Evolutionary conservation across 441 rosid species (phyloP).

Genomic region (Bruguiera hainesii): DNA sequence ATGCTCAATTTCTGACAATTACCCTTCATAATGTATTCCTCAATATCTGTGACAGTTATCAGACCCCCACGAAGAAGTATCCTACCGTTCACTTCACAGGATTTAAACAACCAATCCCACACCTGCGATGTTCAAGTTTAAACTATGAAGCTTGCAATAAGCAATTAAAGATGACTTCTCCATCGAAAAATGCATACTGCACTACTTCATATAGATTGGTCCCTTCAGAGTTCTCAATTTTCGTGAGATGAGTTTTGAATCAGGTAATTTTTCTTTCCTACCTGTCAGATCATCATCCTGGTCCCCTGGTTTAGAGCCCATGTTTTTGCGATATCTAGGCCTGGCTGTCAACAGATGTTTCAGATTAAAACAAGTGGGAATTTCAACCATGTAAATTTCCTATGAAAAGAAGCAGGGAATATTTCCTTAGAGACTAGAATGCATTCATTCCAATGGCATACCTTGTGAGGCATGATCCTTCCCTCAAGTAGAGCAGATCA

Average conservation of each 20-base stretch:
- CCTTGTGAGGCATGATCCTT: slow-evolving; percentile 84
- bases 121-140: slow-evolving; percentile 38
- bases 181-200: slow-evolving; percentile 38
- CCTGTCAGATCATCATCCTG: slow-evolving; percentile 30
- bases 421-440: background rate
- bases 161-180: background rate
- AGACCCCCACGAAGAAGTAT: slow-evolving; percentile 58
- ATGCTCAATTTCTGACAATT: slow-evolving; percentile 54
- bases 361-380: slow-evolving; percentile 18
- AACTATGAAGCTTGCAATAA: background rate
- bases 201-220: slow-evolving; percentile 63
- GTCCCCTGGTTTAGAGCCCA: slow-evolving; percentile 31
- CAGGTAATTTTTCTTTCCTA: slow-evolving; percentile 43
- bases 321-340: slow-evolving; percentile 60
- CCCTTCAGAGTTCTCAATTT: slow-evolving; percentile 52
- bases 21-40: slow-evolving; percentile 58
- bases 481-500: slow-evolving; percentile 73
- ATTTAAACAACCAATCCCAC: slow-evolving; percentile 89
- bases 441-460: slow-evolving; percentile 13
- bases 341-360: slow-evolving; percentile 53
- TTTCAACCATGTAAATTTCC: background rate
- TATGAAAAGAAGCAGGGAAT: background rate
- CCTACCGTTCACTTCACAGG: slow-evolving; percentile 77
- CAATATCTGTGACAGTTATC: slow-evolving; percentile 57
- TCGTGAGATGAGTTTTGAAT: slow-evolving; percentile 46